Conservation (phyloP, 306 rosid genomes). For the Pterocarpus macrocarpus region DNA sequence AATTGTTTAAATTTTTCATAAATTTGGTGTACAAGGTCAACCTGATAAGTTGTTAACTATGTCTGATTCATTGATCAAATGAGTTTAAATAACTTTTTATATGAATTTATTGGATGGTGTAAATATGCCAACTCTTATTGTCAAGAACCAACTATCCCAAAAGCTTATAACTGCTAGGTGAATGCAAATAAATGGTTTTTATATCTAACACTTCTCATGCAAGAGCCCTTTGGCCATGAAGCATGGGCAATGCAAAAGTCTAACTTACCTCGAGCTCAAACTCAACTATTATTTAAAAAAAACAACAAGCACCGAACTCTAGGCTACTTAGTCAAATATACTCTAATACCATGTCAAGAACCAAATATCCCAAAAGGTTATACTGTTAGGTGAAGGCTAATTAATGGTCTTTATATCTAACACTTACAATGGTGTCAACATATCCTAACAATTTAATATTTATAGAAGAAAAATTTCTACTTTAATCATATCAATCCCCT, state of each 20-base stretch:
- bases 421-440: not conserved
- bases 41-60: not conserved
- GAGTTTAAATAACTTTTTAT: not conserved
- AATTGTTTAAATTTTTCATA: not conserved
- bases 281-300: not conserved
- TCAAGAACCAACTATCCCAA: no score
- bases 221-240: no score
- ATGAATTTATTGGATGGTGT: not conserved
- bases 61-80: not conserved
- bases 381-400: not conserved
- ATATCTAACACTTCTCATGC: no score
- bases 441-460: not conserved
- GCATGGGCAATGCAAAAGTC: no score
- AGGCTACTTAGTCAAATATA: no score
- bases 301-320: no score
- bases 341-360: not conserved
- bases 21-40: not conserved
- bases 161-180: no score
- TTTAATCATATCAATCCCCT: slow-evolving; percentile 8
- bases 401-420: not conserved
- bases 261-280: not conserved
- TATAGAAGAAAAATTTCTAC: not conserved
- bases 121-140: not conserved
- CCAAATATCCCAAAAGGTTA: not conserved
- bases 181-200: no score